Evolutionary conservation across 148 eudicot genomes (phyloP), one percentile per base, ranked within the genome.

Genomic region (Dianthus caryophyllus): DNA sequence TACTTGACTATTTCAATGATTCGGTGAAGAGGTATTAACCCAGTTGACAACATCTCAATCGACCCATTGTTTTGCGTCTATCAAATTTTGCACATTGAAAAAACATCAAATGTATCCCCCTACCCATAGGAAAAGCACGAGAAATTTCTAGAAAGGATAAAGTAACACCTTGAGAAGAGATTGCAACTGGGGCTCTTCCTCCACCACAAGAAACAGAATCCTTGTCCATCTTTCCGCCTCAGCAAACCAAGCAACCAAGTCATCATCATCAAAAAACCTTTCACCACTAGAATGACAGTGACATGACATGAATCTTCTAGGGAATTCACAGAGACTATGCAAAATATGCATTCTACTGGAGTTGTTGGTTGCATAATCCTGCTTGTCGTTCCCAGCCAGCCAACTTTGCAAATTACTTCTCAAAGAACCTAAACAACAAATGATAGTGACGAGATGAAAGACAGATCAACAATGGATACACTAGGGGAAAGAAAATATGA

Each of bases 201-300:
- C 75, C 27, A 75, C 73, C 33, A 78, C 72, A 80, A 94, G 96
- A 76, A 94, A 94, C 43, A 88, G 75, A 67, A 86, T 84, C 68
- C 97, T 85, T 6, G 91, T 79, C 99, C 99, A 94, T 77, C 97
- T 82, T 75, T 76, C 88, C n/a, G 88, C 88, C 75, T 85, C 85
- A 69, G 76, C 74, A 65, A 55, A 80, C 99, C 99, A 94, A 24
- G 83, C 78, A 70, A 74, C 73, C 84, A 90, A 67, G 68, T 90
- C 97, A 81, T 83, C 97, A 48, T 94, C 97, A 65, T 88, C 89
- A 72, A 67, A 94, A 51, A 59, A 71, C 54, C 56, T 30, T 52
- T 46, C 72, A 54, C 57, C 74, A 70, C 69, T 57, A 38, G 65
- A 61, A 68, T 68, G 38, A 68, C 73, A 26, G 56, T 72, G 66